Percentiles rank a stretch among this genome's conserved stretches.
phyloP scores from a whole-genome alignment of 148 eudicot species.

The Pouteria glomerata region DNA sequence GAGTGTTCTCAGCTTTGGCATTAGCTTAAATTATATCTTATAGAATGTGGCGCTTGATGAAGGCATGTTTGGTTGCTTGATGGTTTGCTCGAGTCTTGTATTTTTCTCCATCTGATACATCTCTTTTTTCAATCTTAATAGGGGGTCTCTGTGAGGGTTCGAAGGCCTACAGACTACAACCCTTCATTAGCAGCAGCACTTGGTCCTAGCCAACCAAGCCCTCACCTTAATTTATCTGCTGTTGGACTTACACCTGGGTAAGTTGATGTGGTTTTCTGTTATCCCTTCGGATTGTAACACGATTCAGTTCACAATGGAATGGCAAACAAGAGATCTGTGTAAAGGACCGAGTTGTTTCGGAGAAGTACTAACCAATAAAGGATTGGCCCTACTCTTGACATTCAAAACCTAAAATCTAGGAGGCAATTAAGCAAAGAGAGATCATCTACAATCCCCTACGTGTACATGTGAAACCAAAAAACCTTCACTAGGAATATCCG shows the following conservation, averaged over 20 bases:
- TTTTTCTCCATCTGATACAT: background rate
- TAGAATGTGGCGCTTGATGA: background rate
- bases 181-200: slow-evolving; percentile 82
- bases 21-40: background rate
- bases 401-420: background rate
- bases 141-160: slow-evolving; percentile 85
- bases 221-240: slow-evolving; percentile 78
- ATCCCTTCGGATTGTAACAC: background rate
- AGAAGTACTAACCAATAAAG: too few species aligned
- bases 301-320: background rate
- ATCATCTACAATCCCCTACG: background rate
- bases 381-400: background rate
- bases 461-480: background rate
- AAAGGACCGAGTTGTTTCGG: background rate
- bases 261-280: slow-evolving; percentile 17
- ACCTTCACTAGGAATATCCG: background rate
- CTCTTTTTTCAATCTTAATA: slow-evolving; percentile 21
- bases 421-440: background rate
- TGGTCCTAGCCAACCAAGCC: slow-evolving; percentile 87
- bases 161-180: slow-evolving; percentile 91
- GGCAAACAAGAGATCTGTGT: background rate
- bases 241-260: slow-evolving; percentile 85
- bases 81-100: background rate
- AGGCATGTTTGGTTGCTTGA: background rate
- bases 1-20: background rate